Evolutionary conservation across 805 yeast species (phyloP).

Genomic region (Clavispora santaluciae): DNA sequence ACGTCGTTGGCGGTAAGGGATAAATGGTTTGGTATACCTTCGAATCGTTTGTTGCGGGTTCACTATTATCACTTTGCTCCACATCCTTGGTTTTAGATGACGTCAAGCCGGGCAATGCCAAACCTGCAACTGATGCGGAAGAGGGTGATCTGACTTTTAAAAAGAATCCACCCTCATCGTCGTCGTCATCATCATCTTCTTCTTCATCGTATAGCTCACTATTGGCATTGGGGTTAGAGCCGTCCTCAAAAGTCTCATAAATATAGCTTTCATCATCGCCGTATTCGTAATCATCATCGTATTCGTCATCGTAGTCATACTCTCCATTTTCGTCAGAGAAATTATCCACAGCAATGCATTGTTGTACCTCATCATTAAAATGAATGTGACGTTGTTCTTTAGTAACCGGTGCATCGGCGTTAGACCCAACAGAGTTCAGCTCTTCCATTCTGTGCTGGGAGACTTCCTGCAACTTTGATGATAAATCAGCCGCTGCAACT

Average conservation of each 20-base stretch:
- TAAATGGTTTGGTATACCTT: slow-evolving; percentile 57
- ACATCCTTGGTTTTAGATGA: slow-evolving; percentile 9
- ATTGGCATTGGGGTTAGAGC: slow-evolving; percentile 14
- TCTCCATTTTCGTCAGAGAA: slow-evolving; percentile 9
- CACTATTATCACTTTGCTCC: slow-evolving; percentile 21
- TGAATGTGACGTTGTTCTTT: slow-evolving; percentile 69
- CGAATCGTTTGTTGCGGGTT: slow-evolving; percentile 26
- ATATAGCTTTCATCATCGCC: slow-evolving; percentile 14
- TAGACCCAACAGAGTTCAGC: neutral
- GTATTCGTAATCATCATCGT: slow-evolving; percentile 18
- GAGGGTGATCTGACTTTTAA: slow-evolving; percentile 47
- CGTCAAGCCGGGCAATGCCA: slow-evolving; percentile 12
- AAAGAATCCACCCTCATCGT: slow-evolving; percentile 68
- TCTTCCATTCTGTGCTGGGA: neutral
- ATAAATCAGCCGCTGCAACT: slow-evolving; percentile 2
- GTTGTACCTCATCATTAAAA: slow-evolving; percentile 91
- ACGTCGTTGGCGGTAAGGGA: slow-evolving; percentile 77
- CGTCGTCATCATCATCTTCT: slow-evolving; percentile 42
- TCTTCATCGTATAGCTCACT: slow-evolving; percentile 24
- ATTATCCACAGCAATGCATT: slow-evolving; percentile 71
- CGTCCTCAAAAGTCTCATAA: slow-evolving; percentile 12
- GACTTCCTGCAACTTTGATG: slow-evolving; percentile 4
- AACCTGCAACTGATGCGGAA: slow-evolving; percentile 20
- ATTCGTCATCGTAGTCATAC: slow-evolving; percentile 13
- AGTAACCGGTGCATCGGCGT: neutral